Evolutionary conservation across 257 asterid species (phyloP), one percentile per base, ranked within the genome.

Genomic region (Solanum bulbocastanum): DNA sequence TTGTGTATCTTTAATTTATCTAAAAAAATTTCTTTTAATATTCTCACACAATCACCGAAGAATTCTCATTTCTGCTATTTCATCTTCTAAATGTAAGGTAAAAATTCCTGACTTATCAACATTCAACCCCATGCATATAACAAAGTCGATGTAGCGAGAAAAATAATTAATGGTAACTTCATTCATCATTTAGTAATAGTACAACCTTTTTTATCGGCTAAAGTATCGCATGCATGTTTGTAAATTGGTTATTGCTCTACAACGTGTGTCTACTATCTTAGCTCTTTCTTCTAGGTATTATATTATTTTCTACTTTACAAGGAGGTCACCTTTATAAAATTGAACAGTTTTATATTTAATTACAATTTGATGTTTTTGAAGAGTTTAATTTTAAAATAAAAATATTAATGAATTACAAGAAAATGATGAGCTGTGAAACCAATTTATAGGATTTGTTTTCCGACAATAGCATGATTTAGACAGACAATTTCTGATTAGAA

Each of bases 401-500:
- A 71, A 6, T 32, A 16, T 72, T 4, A 72, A 72, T 33, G 27
- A 72, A 71, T 37, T 79, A 25, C 39, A 10, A 78, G 18, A 79
- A 76, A 79, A 27, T 46, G 10, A 46, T 46, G 85, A 46, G 20
- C 18, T 30, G 85, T 81, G 39, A 23, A 46, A 9, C 68, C 27
- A 79, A 27, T 81, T 27, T 46, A 8, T 83, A 35, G 79, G 62
- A 62, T n/a, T 85, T 65, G 37, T 65, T 85, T 84, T n/a, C 81
- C 76, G 81, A 85, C 87, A 82, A 79, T 84, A 88, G 73, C 90
- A 89, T 89, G 86, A 86, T 84, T 85, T 81, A 74, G 90, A 90
- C 90, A 90, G 87, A 79, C 65, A 83, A 84, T 88, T 88, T 76
- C 62, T 85, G 82, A 68, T 36, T 82, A 74, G 83, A 22, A 39